A percentile compares a stretch with the other conserved stretches of the same genome.
Evolutionary conservation across 2,329 filamentous ascomycete species (phyloP).

Genomic region (Zasmidium angulare): DNA sequence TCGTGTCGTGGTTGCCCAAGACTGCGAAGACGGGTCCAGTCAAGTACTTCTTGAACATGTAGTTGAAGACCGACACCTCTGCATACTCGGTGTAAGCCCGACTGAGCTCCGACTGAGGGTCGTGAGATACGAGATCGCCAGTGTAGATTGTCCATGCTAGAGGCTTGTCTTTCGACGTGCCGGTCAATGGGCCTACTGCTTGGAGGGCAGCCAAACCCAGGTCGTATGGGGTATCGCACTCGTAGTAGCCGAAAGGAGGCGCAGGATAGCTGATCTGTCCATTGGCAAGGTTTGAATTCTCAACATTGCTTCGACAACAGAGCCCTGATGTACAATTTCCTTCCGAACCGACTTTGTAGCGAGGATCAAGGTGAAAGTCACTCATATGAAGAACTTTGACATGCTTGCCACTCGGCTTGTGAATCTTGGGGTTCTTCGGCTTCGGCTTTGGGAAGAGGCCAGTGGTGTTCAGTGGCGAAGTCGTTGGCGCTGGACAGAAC

Average conservation of each 20-base stretch:
- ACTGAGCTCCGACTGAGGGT: conserved; percentile 53
- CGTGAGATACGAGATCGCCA: conserved; percentile 58
- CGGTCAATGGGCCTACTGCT: conserved; percentile 57
- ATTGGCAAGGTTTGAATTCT: conserved; percentile 37
- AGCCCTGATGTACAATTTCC: conserved; percentile 53
- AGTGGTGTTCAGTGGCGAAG: conserved; percentile 47
- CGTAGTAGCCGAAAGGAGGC: conserved; percentile 55
- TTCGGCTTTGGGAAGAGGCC: conserved; percentile 56
- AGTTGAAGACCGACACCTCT: conserved; percentile 51
- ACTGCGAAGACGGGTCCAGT: conserved; percentile 57
- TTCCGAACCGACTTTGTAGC: conserved; percentile 54
- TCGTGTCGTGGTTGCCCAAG: conserved; percentile 59
- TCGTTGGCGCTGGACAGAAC: conserved; percentile 51
- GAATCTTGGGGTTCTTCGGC: conserved; percentile 45
- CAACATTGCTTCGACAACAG: conserved; percentile 52
- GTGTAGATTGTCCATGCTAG: conserved; percentile 59
- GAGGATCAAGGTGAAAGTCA: conserved; percentile 56
- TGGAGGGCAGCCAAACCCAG: conserved; percentile 57
- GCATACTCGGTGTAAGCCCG: conserved; percentile 55
- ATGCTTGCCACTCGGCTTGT: conserved; percentile 52
- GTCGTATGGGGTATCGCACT: conserved; percentile 60
- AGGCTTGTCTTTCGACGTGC: conserved; percentile 48
- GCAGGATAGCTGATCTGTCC: conserved; percentile 47
- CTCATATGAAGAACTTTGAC: conserved; percentile 59
- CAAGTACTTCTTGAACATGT: conserved; percentile 58